Base-by-base conservation (phyloP, 192 early-diverging fungal species). In the Diversispora epigaea region DNA sequence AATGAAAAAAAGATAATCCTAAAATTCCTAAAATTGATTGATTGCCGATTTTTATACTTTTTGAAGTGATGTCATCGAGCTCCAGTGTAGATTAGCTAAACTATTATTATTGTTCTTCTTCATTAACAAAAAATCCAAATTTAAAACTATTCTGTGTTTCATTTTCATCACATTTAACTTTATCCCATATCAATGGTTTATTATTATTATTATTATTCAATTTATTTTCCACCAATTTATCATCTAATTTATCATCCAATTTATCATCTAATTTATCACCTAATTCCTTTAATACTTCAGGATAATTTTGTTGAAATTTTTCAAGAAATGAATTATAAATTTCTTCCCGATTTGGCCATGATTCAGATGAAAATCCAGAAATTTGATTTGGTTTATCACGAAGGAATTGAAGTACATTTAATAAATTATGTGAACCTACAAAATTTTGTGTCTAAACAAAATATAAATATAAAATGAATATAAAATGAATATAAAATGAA, bases 361-460 rank as follows among this genome's bases (percentile, higher is more conserved):
- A 21, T 40, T 10, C n/a, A 32, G n/a, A 21, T 19, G 49, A 50
- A 41, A 69, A 69, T 41, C 87, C 87, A 10, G 81, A 84, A 14
- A 90, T 79, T 73, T 89, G 88, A 40, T 88, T 78, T 9, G 77
- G 83, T 71, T 83, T 84, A 55, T 72, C 66, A 63, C 76, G 68
- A 21, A 85, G 54, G 63, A 90, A 90, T 47, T 74, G 25, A 14
- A 89, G 69, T 41, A 88, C 86, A 21, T 76, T 41, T 45, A 39
- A 69, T 66, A 92, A 72, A 80, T 91, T 91, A 56, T 80, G 77
- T 7, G 71, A 70, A 63, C 83, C 80, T 39, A 92, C 90, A 81
- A 91, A 92, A 78, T 92, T 92, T 75, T 91, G 91, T 10, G 91
- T 92, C 45, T 67, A 67, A 17, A 45, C 40, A 22, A 8, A 21